Evolutionary conservation across 768 basidiomycete species (phyloP).

Genomic region (Saitozyma podzolica): DNA sequence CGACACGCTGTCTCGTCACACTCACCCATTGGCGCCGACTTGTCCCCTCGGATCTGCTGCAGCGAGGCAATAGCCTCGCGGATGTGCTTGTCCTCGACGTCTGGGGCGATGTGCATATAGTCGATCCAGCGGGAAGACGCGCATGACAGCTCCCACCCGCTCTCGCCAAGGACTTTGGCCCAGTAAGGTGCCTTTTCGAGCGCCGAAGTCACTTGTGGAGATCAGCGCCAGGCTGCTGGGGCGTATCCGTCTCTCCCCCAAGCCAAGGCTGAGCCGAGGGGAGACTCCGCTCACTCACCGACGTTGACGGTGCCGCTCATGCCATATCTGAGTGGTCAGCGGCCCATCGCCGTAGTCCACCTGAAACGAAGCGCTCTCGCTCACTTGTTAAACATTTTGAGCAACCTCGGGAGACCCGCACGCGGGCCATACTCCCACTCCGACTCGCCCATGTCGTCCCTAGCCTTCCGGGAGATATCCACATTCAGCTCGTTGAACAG

Average conservation of each 20-base stretch:
- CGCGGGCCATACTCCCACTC: conserved; percentile 40
- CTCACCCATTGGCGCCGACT: conserved; percentile 10
- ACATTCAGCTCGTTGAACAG: conserved; percentile 14
- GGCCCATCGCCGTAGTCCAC: background rate
- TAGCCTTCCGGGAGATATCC: conserved; percentile 9
- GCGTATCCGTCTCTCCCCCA: no score
- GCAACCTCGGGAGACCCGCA: conserved; percentile 33
- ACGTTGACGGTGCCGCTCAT: conserved; percentile 13
- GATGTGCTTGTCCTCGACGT: conserved; percentile 11
- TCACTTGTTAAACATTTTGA: conserved; percentile 29
- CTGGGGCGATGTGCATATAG: conserved; percentile 15
- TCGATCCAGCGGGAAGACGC: conserved; percentile 12
- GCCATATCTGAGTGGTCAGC: conserved; percentile 11
- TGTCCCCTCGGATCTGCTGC: conserved; percentile 3
- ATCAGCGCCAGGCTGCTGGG: no score
- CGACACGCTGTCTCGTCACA: background rate
- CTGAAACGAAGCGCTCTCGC: background rate
- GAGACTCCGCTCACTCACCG: no score
- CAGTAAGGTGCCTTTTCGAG: conserved; percentile 19
- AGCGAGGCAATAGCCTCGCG: conserved; percentile 10
- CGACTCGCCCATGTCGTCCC: conserved; percentile 18
- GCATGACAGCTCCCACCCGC: conserved; percentile 21
- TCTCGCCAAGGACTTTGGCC: conserved; percentile 27
- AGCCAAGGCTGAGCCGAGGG: no score
- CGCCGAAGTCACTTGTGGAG: background rate